Base-by-base conservation (phyloP, 495 filamentous ascomycete species). In the Penicillium egyptiacum region DNA sequence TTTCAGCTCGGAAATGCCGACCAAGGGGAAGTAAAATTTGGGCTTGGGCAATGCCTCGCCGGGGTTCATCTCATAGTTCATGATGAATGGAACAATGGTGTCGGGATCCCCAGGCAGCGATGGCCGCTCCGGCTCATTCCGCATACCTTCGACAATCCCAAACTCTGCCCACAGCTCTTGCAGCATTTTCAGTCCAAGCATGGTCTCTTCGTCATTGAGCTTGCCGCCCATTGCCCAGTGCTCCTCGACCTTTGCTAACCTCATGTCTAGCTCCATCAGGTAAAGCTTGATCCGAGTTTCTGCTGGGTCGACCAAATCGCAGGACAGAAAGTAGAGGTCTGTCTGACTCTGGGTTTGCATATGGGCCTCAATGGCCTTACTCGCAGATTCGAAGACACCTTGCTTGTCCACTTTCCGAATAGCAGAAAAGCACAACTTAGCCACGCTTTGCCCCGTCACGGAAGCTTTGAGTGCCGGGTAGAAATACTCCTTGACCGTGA, bases 241-340 rank as follows among this genome's bases (percentile, higher is more conserved):
- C 10, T 50, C 48, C 20, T 37, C 48, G 3, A 25, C 30, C 20
- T 50, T 50, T 20, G 10, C 48, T 2, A 49, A 1, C 4, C 46
- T 49, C 46, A 49, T 49, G 9, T 49, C 46, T 4, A 49, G 33
- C 16, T 57, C 44, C 14, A 25, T 25, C 0, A 58, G 4, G 44
- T 62, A 62, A 5, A 62, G 4, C 30, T 62, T 62, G 50, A 55
- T 40, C 22, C 59, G 35, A 4, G 59, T 46, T 19, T 1, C 1
- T 14, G 46, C n/a, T 26, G 50, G 55, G 5, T 54, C 41, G 17
- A 58, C 44, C 1, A 58, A 50, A 30, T 61, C 59, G 14, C 48
- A 50, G 4, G 31, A 30, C 17, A 50, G 37, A 5, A 56, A 48
- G 33, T 56, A 61, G 5, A 57, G 40, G 17, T 61, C 46, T 33